A percentile compares a stretch with the other conserved stretches of the same genome.
Evolutionary conservation across 306 rosid species (phyloP).

Genomic region (Notholithocarpus densiflorus): DNA sequence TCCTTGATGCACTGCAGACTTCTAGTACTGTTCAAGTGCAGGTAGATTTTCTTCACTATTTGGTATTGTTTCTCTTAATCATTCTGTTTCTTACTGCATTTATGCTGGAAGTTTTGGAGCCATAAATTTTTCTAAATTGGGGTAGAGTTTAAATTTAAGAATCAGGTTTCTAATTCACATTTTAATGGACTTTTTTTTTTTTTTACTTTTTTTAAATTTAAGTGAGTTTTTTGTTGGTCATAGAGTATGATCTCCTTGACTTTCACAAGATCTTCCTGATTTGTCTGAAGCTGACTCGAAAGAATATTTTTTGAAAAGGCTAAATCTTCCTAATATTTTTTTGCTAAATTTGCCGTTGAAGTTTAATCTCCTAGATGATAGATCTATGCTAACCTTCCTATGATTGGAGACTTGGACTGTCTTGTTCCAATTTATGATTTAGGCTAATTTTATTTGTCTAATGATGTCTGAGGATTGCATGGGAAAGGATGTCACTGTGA

Average conservation of each 20-base stretch:
- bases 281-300: neutral
- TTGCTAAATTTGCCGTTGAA: neutral
- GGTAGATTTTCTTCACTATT: slow-evolving; percentile 42
- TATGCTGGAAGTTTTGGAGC: neutral
- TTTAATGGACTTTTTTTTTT: neutral
- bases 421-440: neutral
- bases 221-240: neutral
- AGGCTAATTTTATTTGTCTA: neutral
- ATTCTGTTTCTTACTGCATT: slow-evolving; percentile 4
- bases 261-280: neutral
- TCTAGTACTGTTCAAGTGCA: slow-evolving; percentile 75
- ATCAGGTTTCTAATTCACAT: neutral
- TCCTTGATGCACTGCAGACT: slow-evolving; percentile 73
- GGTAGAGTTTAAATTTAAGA: neutral
- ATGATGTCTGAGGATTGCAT: neutral
- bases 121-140: neutral
- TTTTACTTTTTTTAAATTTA: neutral
- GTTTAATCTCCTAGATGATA: neutral
- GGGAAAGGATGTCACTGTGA: neutral
- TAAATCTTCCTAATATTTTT: neutral
- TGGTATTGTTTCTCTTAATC: slow-evolving; percentile 5
- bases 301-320: neutral
- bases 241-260: neutral
- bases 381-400: neutral
- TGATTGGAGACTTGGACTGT: neutral